Percentiles rank a stretch among this genome's conserved stretches.
Evolutionary conservation across 1,284 basidiomycete species (phyloP).

Genomic region (Lignosus rhinocerotis): DNA sequence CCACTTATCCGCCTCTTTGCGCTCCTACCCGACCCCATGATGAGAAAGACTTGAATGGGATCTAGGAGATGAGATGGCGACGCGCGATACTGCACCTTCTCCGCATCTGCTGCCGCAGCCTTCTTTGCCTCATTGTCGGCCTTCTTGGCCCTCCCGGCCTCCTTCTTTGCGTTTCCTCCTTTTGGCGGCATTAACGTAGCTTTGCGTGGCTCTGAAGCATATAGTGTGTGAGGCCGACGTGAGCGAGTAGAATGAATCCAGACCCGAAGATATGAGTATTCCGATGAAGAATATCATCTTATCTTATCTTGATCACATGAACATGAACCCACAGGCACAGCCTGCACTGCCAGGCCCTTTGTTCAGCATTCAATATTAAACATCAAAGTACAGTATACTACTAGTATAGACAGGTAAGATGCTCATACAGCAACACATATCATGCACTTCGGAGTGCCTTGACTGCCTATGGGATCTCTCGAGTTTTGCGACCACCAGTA

Average conservation of each 20-base stretch:
- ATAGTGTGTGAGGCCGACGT: background rate
- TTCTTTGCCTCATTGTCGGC: constrained; percentile 90
- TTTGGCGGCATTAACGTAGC: constrained; percentile 72
- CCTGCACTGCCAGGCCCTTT: no score
- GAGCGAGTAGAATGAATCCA: background rate
- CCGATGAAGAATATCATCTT: background rate
- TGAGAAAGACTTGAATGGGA: background rate
- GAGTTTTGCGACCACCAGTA: no score
- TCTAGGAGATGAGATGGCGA: constrained; percentile 1
- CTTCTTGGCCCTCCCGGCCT: constrained; percentile 86
- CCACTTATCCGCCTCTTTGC: constrained; percentile 82
- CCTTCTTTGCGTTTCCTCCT: constrained; percentile 88
- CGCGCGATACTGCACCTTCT: constrained; percentile 45
- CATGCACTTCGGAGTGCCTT: no score
- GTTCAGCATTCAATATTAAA: no score
- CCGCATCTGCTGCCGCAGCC: constrained; percentile 56
- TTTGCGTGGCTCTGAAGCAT: background rate
- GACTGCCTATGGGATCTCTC: no score
- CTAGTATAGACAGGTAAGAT: no score
- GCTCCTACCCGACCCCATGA: constrained; percentile 49
- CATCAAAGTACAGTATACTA: no score
- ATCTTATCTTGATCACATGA: constrained; percentile 14
- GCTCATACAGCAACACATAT: no score
- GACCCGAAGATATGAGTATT: background rate
- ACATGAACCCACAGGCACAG: no score